Conservation (phyloP, 192 early-diverging fungal species). For the Mortierella hygrophila region DNA sequence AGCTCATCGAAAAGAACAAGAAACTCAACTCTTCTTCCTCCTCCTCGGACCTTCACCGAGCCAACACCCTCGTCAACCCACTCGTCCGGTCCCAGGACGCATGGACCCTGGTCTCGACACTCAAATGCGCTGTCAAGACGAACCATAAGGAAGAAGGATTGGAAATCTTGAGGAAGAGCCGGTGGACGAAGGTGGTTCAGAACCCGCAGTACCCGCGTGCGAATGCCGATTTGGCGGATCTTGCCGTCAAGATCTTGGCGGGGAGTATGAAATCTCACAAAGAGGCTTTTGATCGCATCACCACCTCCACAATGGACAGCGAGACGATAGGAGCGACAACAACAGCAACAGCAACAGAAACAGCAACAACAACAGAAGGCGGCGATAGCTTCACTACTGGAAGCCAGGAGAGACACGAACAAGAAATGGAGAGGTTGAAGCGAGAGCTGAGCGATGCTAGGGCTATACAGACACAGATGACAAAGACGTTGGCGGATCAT, state of each 20-base stretch:
- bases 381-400: not conserved
- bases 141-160: conserved; percentile 30
- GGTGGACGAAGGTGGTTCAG: conserved; percentile 28
- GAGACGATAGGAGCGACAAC: not conserved
- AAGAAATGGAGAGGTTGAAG: not conserved
- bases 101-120: conserved; percentile 30
- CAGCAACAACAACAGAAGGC: not conserved
- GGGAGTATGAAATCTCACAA: conserved; percentile 1
- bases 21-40: not conserved
- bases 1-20: conserved; percentile 15
- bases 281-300: not conserved
- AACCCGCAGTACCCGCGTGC: conserved; percentile 34
- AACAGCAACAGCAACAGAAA: not conserved
- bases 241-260: conserved; percentile 22
- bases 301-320: not conserved
- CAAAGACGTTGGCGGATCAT: not conserved
- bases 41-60: not conserved
- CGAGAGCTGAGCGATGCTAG: conserved; percentile 3
- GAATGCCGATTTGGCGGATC: conserved; percentile 27
- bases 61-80: conserved; percentile 5
- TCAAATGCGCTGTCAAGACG: conserved; percentile 43
- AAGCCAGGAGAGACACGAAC: not conserved
- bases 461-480: not conserved
- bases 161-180: conserved; percentile 22
- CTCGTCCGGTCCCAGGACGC: conserved; percentile 25